Percentiles rank a stretch among this genome's conserved stretches.
Evolutionary conservation across 345 rosid species (phyloP).

Genomic region (Boechera divaricarpa): DNA sequence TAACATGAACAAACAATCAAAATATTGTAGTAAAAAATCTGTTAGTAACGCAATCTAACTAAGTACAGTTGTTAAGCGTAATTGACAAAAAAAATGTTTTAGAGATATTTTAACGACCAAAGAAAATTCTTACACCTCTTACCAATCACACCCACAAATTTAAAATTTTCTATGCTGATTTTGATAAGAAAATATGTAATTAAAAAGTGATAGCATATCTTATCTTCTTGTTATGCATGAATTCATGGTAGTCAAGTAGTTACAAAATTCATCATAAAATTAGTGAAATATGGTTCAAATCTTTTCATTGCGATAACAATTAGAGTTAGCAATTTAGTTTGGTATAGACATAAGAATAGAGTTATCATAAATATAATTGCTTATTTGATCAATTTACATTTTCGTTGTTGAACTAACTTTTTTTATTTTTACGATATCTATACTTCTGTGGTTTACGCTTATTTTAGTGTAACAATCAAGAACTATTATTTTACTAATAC

Average conservation of each 20-base stretch:
- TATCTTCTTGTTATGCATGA: neutral
- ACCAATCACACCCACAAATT: too few relatives aligned
- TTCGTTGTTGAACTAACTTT: neutral
- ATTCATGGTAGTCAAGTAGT: neutral
- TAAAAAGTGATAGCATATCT: too few relatives aligned
- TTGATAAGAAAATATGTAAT: too few relatives aligned
- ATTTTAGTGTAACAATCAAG: neutral
- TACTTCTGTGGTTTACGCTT: neutral
- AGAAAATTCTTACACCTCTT: too few relatives aligned
- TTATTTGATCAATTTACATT: neutral
- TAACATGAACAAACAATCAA: neutral
- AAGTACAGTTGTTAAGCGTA: too few relatives aligned
- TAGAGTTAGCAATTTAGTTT: neutral
- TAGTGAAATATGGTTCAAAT: neutral
- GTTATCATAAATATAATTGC: neutral
- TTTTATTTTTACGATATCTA: neutral
- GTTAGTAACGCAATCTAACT: too few relatives aligned
- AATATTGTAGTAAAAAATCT: neutral
- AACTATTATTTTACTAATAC: neutral
- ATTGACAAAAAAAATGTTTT: too few relatives aligned
- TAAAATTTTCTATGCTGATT: too few relatives aligned
- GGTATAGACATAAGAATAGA: neutral
- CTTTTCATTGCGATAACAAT: neutral
- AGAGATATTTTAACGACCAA: too few relatives aligned
- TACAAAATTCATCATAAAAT: neutral